A percentile compares a stretch with the other conserved stretches of the same genome.
Evolutionary conservation across 495 filamentous ascomycete species (phyloP).

Genomic region (Penicillium waksmanii): DNA sequence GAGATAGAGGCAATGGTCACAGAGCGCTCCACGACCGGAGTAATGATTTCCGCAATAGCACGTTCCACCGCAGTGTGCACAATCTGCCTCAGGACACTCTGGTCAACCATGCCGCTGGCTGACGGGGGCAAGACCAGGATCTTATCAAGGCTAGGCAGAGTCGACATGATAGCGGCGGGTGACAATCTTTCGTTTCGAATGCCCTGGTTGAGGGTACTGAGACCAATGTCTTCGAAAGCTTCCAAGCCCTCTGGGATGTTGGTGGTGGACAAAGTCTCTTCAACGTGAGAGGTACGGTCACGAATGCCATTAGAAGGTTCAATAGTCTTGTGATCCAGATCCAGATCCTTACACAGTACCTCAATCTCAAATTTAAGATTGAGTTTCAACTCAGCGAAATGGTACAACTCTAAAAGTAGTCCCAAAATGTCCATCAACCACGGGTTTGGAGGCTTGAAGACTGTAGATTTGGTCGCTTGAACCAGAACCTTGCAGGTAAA

Average conservation of each 20-base stretch:
- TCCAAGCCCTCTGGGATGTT: constrained; percentile 71
- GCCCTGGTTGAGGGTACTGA: constrained; percentile 70
- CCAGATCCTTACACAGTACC: constrained; percentile 90
- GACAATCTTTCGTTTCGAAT: constrained; percentile 72
- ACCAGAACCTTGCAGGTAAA: constrained; percentile 95
- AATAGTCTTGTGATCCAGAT: constrained; percentile 81
- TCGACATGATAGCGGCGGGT: constrained; percentile 69
- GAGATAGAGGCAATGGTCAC: constrained; percentile 97
- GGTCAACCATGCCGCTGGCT: constrained; percentile 71
- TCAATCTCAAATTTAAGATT: constrained; percentile 99
- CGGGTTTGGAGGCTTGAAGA: constrained; percentile 93
- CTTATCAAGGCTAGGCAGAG: constrained; percentile 77
- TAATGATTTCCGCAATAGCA: constrained; percentile 92
- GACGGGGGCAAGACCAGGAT: constrained; percentile 74
- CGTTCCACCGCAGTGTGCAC: constrained; percentile 80
- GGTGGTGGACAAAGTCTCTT: constrained; percentile 59
- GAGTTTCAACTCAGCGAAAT: constrained; percentile 88
- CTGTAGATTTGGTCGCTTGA: constrained; percentile 79
- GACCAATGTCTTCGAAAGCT: constrained; percentile 74
- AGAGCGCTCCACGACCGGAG: constrained; percentile 93
- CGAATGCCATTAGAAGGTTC: constrained; percentile 82
- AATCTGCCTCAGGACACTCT: constrained; percentile 75
- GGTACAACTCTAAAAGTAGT: constrained; percentile 87
- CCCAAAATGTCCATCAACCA: constrained; percentile 95
- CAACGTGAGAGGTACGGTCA: constrained; percentile 62